Base-by-base conservation (phyloP, 1,139 yeast species). In the Meyerozyma sp. region DNA sequence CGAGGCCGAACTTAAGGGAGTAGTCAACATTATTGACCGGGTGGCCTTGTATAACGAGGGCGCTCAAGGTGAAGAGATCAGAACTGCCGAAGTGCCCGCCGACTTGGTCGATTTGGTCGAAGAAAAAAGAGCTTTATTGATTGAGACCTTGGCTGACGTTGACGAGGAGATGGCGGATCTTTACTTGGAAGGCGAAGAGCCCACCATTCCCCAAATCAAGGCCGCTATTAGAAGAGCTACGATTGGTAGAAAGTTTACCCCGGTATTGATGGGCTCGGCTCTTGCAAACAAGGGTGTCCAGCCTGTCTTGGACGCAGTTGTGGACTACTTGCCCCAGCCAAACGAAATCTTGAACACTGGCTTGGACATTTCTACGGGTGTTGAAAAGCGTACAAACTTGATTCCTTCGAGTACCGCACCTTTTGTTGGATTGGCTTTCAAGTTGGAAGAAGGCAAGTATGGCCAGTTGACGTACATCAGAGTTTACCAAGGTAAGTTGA, bases 261-360 rank as follows among this genome's bases (percentile, higher is more conserved):
- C 98, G n/a, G 98, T 93, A 13, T 74, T 93, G 54, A 93, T 93
- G 98, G 98, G 98, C 30, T 89, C 98, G 42, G 98, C 98, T 25
- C 76, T 93, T 52, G 98, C 98, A 44, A 93, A 93, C 68, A 86
- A 84, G 55, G 96, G 97, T 66, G 77, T 93, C 50, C 98, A 93
- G 71, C 89, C 93, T 21, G 98, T 93, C 36, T 77, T 93, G 55
- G 97, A 93, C 64, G 93, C 98, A 36, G 96, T 93, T 48, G 95
- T 94, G 53, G 98, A 93, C 63, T 93, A 83, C 65, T 78, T 93
- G 58, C 98, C 98, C 41, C 84, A 91, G 65, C 98, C 98, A 46
- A 81, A 94, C 51, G 96, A 93, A 65, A 83, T 93, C 44, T 74
- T 88, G 59, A 93, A 93, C 70, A 84, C 87, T 38, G 98, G 96